These are phyloP conservation scores for Pseudocercospora fuligena DNA, from an alignment of 2,329 filamentous ascomycete genomes.

Conservation along the genomic window DNA sequence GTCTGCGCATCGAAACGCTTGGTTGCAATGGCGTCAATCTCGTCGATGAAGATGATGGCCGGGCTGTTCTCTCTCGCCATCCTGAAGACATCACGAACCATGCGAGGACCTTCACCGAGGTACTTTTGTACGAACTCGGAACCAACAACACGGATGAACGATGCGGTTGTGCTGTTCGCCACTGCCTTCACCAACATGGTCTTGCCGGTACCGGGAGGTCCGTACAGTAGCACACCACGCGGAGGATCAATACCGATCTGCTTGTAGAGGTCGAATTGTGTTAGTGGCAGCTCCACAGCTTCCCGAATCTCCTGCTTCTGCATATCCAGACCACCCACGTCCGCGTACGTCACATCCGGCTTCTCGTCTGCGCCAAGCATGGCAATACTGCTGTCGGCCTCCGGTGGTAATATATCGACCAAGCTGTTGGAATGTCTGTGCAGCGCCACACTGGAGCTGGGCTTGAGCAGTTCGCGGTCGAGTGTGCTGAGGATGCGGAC, in stretches of 20 bases:
- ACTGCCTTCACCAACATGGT: slow-evolving; percentile 98
- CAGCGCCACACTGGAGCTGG: slow-evolving; percentile 94
- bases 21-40: slow-evolving; percentile 97
- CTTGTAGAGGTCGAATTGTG: slow-evolving; percentile 98
- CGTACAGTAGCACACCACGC: slow-evolving; percentile 93
- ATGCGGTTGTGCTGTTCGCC: slow-evolving; percentile 96
- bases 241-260: slow-evolving; percentile 99
- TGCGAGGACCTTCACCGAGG: slow-evolving; percentile 93
- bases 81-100: slow-evolving; percentile 98
- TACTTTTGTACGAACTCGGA: slow-evolving; percentile 99
- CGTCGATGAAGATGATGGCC: slow-evolving; percentile 99
- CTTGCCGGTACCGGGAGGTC: slow-evolving; percentile 93
- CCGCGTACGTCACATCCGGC: slow-evolving; percentile 96
- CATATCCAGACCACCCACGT: slow-evolving; percentile 98
- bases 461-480: slow-evolving; percentile 97
- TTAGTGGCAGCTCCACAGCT: slow-evolving; percentile 93
- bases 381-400: slow-evolving; percentile 97
- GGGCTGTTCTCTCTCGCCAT: slow-evolving; percentile 99
- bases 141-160: slow-evolving; percentile 96
- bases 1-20: slow-evolving; percentile 99
- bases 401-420: slow-evolving; percentile 97
- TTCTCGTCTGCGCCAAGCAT: slow-evolving; percentile 98
- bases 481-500: slow-evolving; percentile 97
- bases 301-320: slow-evolving; percentile 99
- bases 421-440: slow-evolving; percentile 98